Evolutionary conservation across 805 yeast genomes (phyloP).

Genomic region (Starmerella stigmatis): DNA sequence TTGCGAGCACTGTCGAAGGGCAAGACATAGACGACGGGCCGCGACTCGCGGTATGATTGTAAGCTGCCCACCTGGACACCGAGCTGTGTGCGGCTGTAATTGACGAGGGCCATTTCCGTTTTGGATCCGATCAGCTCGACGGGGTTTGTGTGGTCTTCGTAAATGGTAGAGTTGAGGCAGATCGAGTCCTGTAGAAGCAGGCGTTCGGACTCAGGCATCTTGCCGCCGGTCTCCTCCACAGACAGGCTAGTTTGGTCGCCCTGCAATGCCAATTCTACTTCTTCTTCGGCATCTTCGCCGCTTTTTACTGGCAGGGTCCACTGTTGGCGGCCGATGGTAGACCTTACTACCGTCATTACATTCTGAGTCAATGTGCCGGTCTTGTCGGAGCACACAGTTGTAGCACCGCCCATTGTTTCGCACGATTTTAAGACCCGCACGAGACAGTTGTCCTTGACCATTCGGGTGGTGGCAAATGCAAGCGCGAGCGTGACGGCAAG

Average conservation of each 20-base stretch:
- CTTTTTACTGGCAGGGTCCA: slow-evolving; percentile 15
- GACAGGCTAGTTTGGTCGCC: background rate
- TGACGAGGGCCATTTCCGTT: slow-evolving; percentile 81
- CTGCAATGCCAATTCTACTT: slow-evolving; percentile 1
- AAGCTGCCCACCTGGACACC: slow-evolving; percentile 36
- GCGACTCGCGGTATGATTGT: slow-evolving; percentile 38
- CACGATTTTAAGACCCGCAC: slow-evolving; percentile 91
- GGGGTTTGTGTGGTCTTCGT: slow-evolving; percentile 40
- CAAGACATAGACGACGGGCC: slow-evolving; percentile 52
- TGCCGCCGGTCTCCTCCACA: background rate
- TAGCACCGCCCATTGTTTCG: slow-evolving; percentile 98
- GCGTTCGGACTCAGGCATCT: background rate
- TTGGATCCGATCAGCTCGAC: slow-evolving; percentile 82
- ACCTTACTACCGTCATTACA: slow-evolving; percentile 75
- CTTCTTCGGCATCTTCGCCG: background rate
- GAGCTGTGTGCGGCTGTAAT: slow-evolving; percentile 52
- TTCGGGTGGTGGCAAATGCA: slow-evolving; percentile 96
- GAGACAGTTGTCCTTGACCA: slow-evolving; percentile 91
- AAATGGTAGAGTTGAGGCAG: slow-evolving; percentile 77
- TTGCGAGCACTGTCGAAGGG: slow-evolving; percentile 90
- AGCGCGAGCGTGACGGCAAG: slow-evolving; percentile 92
- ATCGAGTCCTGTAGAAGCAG: slow-evolving; percentile 45
- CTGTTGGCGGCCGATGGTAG: slow-evolving; percentile 46
- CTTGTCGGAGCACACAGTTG: slow-evolving; percentile 93
- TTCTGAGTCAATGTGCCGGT: slow-evolving; percentile 96